Evolutionary conservation across 495 filamentous ascomycete species (phyloP).

Genomic region (Extremus antarcticus): DNA sequence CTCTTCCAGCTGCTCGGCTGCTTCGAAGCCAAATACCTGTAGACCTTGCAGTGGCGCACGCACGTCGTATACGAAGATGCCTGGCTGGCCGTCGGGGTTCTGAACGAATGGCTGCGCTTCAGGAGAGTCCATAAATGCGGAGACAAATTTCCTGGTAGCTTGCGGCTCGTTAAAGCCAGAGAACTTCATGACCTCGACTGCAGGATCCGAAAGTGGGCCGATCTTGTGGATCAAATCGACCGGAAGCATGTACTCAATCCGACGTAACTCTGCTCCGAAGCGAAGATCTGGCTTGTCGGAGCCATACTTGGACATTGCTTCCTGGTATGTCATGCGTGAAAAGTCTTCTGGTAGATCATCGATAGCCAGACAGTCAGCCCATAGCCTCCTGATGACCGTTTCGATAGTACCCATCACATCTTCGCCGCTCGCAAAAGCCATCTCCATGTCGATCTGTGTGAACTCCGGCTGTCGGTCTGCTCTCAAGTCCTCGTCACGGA

Average conservation of each 20-base stretch:
- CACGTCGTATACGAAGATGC: conserved; percentile 61
- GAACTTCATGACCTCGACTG: conserved; percentile 64
- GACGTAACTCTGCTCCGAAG: conserved; percentile 47
- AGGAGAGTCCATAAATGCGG: conserved; percentile 54
- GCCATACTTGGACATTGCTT: conserved; percentile 72
- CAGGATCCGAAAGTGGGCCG: conserved; percentile 46
- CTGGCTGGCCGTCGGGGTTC: conserved; percentile 61
- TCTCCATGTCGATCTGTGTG: conserved; percentile 90
- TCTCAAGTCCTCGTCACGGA: conserved; percentile 87
- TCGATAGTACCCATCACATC: conserved; percentile 67
- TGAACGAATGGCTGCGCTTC: conserved; percentile 48
- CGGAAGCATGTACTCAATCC: conserved; percentile 52
- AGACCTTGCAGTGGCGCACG: conserved; percentile 62
- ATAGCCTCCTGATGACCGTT: conserved; percentile 49
- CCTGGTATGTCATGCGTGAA: conserved; percentile 53
- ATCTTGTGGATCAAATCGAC: conserved; percentile 63
- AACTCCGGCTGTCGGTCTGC: conserved; percentile 96
- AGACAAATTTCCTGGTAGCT: conserved; percentile 49
- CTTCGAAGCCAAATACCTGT: conserved; percentile 61
- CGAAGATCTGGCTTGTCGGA: conserved; percentile 88
- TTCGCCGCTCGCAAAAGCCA: conserved; percentile 65
- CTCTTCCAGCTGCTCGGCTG: conserved; percentile 47
- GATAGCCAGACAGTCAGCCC: conserved; percentile 31
- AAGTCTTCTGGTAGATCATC: conserved; percentile 35
- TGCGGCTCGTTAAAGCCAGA: conserved; percentile 35